These are phyloP conservation scores for Mycosphaerella sp. DNA, from an alignment of 2,329 filamentous ascomycete genomes.

Conservation along the genomic window DNA sequence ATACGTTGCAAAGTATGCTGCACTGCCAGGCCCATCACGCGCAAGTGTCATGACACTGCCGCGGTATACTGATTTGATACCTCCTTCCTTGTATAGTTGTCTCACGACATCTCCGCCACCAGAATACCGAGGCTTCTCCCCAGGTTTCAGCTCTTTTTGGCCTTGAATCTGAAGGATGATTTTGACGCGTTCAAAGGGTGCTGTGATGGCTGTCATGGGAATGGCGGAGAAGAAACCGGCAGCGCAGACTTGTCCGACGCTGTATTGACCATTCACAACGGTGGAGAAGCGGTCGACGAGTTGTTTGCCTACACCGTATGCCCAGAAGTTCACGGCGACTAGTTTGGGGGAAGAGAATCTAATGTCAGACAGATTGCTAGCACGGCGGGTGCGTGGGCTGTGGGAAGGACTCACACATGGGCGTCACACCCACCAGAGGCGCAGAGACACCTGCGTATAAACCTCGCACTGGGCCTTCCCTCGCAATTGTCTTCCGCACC, in stretches of 20 bases:
- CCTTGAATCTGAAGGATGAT: conserved; percentile 97
- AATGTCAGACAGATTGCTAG: conserved; percentile 14
- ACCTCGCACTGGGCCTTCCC: conserved; percentile 71
- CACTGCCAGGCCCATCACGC: conserved; percentile 84
- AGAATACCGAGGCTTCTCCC: conserved; percentile 86
- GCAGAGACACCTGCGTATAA: conserved; percentile 96
- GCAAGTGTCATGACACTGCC: conserved; percentile 86
- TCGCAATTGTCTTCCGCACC: conserved; percentile 77
- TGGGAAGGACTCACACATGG: conserved; percentile 76
- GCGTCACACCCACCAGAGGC: conserved; percentile 89
- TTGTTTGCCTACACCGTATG: conserved; percentile 91
- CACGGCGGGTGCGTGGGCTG: neutral
- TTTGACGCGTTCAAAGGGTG: conserved; percentile 97
- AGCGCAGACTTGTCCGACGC: conserved; percentile 78
- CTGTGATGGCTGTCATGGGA: conserved; percentile 97
- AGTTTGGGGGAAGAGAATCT: neutral
- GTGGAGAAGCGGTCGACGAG: conserved; percentile 65
- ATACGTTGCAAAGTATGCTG: conserved; percentile 96
- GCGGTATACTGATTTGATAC: conserved; percentile 84
- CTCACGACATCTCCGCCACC: conserved; percentile 85
- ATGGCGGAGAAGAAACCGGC: conserved; percentile 98
- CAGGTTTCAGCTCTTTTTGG: conserved; percentile 74
- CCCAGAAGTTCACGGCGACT: conserved; percentile 67
- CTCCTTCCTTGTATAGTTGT: conserved; percentile 87
- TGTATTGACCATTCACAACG: conserved; percentile 63